Conservation (phyloP, 2,329 filamentous ascomycete species). For the Colletotrichum lentis region DNA sequence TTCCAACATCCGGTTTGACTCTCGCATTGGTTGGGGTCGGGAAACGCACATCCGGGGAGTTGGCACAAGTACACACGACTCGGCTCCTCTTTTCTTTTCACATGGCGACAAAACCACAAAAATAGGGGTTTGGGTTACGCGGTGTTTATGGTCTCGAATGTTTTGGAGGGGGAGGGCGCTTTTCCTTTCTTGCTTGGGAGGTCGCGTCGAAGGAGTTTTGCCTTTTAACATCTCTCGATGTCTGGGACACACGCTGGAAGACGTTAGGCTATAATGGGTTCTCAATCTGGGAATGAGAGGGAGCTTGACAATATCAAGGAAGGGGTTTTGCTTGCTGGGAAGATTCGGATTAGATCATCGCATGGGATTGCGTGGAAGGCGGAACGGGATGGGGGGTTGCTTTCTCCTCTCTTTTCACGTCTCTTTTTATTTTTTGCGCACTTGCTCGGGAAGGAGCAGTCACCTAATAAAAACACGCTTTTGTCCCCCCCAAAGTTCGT, state of each 20-base stretch:
- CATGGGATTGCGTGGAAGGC: conserved; percentile 21
- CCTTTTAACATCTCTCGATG: conserved; percentile 10
- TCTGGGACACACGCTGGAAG: background rate
- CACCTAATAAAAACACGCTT: conserved; percentile 30
- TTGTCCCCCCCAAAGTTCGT: conserved; percentile 24
- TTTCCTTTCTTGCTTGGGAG: conserved; percentile 18
- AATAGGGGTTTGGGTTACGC: conserved; percentile 30
- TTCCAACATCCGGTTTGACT: conserved; percentile 36
- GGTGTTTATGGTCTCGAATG: conserved; percentile 25
- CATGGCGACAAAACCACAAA: conserved; percentile 37
- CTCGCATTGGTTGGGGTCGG: conserved; percentile 35
- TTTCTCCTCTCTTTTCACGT: background rate
- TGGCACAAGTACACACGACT: conserved; percentile 26
- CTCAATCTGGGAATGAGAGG: conserved; percentile 22
- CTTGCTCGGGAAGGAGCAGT: conserved; percentile 27
- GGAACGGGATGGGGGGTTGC: conserved; percentile 19
- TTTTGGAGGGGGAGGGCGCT: background rate
- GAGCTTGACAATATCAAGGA: conserved; percentile 34
- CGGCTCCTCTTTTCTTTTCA: conserved; percentile 27
- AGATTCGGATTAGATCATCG: conserved; percentile 29
- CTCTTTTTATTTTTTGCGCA: conserved; percentile 6
- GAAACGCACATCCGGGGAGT: conserved; percentile 37
- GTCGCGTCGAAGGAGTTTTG: conserved; percentile 31
- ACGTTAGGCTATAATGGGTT: conserved; percentile 23
- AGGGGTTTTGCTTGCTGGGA: conserved; percentile 2